phyloP scores from a whole-genome alignment of 108 stramenopile species.

The Cyclotella cryptica region DNA sequence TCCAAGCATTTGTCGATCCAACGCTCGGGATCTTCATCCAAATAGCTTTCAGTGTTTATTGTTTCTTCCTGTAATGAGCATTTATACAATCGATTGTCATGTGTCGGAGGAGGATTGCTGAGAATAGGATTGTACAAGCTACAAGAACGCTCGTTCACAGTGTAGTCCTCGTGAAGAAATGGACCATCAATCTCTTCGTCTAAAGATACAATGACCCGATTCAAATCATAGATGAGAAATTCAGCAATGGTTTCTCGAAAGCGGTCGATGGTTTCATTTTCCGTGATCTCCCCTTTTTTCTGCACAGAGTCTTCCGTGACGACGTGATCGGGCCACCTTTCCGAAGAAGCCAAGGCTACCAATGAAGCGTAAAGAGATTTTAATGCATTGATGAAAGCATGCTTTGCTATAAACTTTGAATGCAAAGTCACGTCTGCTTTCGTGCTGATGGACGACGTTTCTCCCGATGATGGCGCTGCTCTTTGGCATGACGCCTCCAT shows the following conservation, averaged over 20 bases:
- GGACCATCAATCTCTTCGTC: constrained; percentile 50
- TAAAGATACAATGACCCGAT: constrained; percentile 42
- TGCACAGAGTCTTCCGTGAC: too few relatives aligned
- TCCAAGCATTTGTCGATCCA: constrained; percentile 54
- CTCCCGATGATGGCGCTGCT: not conserved
- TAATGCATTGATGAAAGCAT: not conserved
- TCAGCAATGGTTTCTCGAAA: constrained; percentile 10
- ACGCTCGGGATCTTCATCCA: constrained; percentile 29
- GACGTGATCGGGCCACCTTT: too few relatives aligned
- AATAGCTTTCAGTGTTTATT: not conserved
- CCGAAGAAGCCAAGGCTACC: not conserved
- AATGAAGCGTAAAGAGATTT: not conserved
- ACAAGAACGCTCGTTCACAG: constrained; percentile 1
- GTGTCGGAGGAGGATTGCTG: not conserved
- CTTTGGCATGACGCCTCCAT: not conserved
- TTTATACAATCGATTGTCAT: not conserved
- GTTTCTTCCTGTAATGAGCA: not conserved
- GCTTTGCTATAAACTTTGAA: not conserved
- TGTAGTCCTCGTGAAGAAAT: not conserved
- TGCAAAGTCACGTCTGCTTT: not conserved
- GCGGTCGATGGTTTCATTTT: not conserved
- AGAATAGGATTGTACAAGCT: constrained; percentile 24
- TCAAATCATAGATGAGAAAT: constrained; percentile 25
- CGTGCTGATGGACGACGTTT: not conserved
- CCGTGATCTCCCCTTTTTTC: not conserved